Conservation (phyloP, 495 filamentous ascomycete species). For the Tuber indicum region DNA sequence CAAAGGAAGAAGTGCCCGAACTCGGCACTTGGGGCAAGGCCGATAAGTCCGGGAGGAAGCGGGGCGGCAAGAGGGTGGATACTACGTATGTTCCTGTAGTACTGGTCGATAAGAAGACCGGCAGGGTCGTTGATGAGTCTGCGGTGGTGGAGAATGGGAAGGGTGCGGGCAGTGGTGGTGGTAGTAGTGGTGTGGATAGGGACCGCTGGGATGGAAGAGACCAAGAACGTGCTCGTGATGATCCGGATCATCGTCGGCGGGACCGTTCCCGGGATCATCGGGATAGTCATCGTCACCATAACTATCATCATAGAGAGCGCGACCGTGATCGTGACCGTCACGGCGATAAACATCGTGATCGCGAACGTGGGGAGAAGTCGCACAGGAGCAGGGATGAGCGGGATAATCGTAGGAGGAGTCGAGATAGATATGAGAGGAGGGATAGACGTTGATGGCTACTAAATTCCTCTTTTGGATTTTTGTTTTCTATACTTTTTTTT, state of each 20-base stretch:
- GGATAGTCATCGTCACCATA: background rate
- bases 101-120: constrained; percentile 60
- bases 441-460: background rate
- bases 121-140: constrained; percentile 52
- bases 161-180: constrained; percentile 29
- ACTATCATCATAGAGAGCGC: background rate
- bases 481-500: background rate
- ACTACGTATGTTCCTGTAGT: constrained; percentile 61
- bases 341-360: background rate
- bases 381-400: constrained; percentile 1
- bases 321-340: background rate
- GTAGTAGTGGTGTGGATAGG: background rate
- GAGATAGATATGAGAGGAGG: background rate
- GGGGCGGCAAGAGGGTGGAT: constrained; percentile 45
- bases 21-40: constrained; percentile 66
- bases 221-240: background rate
- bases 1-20: constrained; percentile 48
- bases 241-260: background rate
- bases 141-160: constrained; percentile 45
- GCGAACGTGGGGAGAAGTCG: background rate
- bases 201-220: background rate
- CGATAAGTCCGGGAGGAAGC: constrained; percentile 50
- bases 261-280: background rate
- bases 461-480: background rate
- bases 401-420: background rate